Conservation (phyloP, 345 rosid species). For the Eucalyptus sideroxylon region DNA sequence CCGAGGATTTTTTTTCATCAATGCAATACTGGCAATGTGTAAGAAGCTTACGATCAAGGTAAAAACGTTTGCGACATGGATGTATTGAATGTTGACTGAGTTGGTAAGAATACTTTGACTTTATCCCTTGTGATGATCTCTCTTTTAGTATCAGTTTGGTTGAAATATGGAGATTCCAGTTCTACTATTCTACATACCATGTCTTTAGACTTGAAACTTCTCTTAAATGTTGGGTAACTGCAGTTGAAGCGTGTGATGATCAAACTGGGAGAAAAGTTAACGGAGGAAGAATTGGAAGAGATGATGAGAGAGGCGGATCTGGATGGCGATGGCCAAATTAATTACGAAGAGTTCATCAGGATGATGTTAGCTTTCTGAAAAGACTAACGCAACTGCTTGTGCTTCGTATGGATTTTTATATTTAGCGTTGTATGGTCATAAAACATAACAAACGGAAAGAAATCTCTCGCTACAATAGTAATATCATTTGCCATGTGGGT, state of each 20-base stretch:
- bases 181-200: neutral
- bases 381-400: neutral
- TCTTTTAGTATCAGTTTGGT: neutral
- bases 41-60: neutral
- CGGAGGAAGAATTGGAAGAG: conserved; percentile 38
- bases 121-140: neutral
- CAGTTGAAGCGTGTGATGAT: conserved; percentile 51
- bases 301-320: conserved; percentile 49
- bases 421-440: neutral
- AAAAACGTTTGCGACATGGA: neutral
- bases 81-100: neutral
- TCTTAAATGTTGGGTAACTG: neutral
- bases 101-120: neutral
- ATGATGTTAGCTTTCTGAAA: conserved; percentile 23
- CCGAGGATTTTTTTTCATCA: neutral
- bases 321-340: conserved; percentile 56
- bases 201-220: neutral
- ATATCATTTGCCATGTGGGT: neutral
- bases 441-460: neutral
- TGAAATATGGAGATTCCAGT: neutral
- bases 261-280: conserved; percentile 34
- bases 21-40: neutral
- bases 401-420: neutral
- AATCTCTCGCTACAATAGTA: neutral
- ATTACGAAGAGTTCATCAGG: conserved; percentile 57